These are phyloP conservation scores for Penicillium angulare DNA, from an alignment of 495 filamentous ascomycete genomes.

Conservation along the genomic window DNA sequence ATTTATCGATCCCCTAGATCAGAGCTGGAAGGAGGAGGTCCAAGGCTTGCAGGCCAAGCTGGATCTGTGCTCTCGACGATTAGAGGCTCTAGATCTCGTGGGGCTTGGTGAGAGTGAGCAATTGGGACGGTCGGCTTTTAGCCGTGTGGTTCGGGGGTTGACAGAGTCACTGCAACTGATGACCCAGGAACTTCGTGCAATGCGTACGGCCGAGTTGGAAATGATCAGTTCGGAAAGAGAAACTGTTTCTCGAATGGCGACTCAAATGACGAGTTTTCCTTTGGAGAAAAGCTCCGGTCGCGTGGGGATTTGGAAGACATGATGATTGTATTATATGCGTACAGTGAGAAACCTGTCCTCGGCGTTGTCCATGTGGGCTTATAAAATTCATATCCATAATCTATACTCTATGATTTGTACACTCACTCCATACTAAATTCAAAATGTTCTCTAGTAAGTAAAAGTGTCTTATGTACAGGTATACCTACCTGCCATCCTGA, in stretches of 20 bases:
- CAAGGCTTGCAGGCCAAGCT: conserved; percentile 36
- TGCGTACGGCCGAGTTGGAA: conserved; percentile 42
- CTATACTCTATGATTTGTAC: too few species aligned
- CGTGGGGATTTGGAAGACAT: background rate
- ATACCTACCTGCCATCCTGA: too few species aligned
- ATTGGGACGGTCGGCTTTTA: conserved; percentile 33
- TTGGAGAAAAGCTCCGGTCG: background rate
- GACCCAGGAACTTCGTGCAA: conserved; percentile 43
- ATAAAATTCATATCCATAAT: too few species aligned
- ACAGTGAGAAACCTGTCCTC: too few species aligned
- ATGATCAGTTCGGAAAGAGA: conserved; percentile 37
- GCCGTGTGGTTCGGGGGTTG: conserved; percentile 28
- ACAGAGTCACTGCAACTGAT: conserved; percentile 36
- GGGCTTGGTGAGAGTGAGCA: conserved; percentile 33
- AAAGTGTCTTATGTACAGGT: too few species aligned
- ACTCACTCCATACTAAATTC: too few species aligned
- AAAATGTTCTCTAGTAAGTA: too few species aligned
- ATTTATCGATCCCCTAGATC: conserved; percentile 45
- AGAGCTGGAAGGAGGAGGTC: conserved; percentile 42
- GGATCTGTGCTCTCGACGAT: conserved; percentile 37
- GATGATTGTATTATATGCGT: background rate
- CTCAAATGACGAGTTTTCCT: conserved; percentile 14
- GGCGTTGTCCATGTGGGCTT: too few species aligned
- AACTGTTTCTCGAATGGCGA: conserved; percentile 35
- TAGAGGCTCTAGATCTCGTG: conserved; percentile 38